These are phyloP conservation scores for Lipomyces sp. DNA, from an alignment of 805 yeast genomes.

Conservation along the genomic window DNA sequence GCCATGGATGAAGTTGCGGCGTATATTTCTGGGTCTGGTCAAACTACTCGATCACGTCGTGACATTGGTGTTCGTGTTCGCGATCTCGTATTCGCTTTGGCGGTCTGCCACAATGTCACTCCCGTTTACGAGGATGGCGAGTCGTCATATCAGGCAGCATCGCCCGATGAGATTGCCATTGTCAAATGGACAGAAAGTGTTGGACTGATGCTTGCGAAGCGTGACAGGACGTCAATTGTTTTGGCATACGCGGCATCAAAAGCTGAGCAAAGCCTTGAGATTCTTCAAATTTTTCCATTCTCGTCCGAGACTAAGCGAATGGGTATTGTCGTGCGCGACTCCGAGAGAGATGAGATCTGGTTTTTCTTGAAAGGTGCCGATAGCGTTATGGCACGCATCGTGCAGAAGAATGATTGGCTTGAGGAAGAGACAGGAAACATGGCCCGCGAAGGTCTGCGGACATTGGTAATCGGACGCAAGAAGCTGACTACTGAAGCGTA, in stretches of 20 bases:
- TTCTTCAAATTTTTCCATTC: slow-evolving; percentile 88
- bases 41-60: slow-evolving; percentile 55
- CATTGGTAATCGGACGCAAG: slow-evolving; percentile 91
- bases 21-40: slow-evolving; percentile 38
- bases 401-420: slow-evolving; percentile 88
- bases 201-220: slow-evolving; percentile 76
- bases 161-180: slow-evolving; percentile 98
- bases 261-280: slow-evolving; percentile 45
- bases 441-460: slow-evolving; percentile 98
- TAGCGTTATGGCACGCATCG: slow-evolving; percentile 85
- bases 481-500: slow-evolving; percentile 59
- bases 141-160: slow-evolving; percentile 90
- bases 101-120: slow-evolving; percentile 96
- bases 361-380: slow-evolving; percentile 96
- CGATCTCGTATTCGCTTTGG: slow-evolving; percentile 79
- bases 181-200: slow-evolving; percentile 87
- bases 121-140: slow-evolving; percentile 84
- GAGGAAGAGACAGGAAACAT: slow-evolving; percentile 97
- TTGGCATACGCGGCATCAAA: slow-evolving; percentile 66
- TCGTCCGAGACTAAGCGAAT: slow-evolving; percentile 94
- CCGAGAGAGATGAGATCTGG: slow-evolving; percentile 70
- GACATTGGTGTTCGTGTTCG: slow-evolving; percentile 77
- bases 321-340: slow-evolving; percentile 83
- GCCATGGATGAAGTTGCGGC: slow-evolving; percentile 78
- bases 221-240: slow-evolving; percentile 80